Conservation (phyloP, 208 protist species). For the Crithidia sp. region DNA sequence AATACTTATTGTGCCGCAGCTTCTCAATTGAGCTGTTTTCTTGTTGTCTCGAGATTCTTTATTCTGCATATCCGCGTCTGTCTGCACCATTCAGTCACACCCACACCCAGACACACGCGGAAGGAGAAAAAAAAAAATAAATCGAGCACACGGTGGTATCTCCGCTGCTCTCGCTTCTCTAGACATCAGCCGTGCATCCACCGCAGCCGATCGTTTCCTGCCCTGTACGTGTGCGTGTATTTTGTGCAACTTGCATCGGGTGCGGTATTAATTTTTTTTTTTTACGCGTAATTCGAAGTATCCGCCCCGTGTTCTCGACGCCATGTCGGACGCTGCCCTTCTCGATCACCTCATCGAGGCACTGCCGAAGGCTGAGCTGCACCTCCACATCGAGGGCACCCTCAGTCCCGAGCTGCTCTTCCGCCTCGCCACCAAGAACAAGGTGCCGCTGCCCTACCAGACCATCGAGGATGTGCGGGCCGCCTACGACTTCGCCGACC, state of each 20-base stretch:
- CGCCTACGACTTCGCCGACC: slow-evolving; percentile 58
- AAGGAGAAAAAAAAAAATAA: too few relatives aligned
- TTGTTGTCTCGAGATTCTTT: background rate
- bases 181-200: too few relatives aligned
- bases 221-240: too few relatives aligned
- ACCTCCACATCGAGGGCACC: slow-evolving; percentile 67
- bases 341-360: slow-evolving; percentile 33
- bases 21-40: background rate
- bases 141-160: too few relatives aligned
- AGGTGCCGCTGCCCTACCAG: slow-evolving; percentile 37
- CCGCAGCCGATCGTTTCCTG: too few relatives aligned
- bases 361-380: slow-evolving; percentile 67
- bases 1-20: too few relatives aligned
- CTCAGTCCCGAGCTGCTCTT: slow-evolving; percentile 66
- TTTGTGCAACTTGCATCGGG: too few relatives aligned
- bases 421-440: slow-evolving; percentile 43
- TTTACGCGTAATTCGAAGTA: background rate
- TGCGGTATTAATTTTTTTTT: background rate
- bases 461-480: slow-evolving; percentile 44
- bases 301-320: background rate
- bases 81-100: background rate
- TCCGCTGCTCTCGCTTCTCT: too few relatives aligned
- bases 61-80: background rate
- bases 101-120: too few relatives aligned
- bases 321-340: slow-evolving; percentile 16